These are phyloP conservation scores for Venturia effusa DNA, from an alignment of 2,329 filamentous ascomycete species.

Conservation along the genomic window DNA sequence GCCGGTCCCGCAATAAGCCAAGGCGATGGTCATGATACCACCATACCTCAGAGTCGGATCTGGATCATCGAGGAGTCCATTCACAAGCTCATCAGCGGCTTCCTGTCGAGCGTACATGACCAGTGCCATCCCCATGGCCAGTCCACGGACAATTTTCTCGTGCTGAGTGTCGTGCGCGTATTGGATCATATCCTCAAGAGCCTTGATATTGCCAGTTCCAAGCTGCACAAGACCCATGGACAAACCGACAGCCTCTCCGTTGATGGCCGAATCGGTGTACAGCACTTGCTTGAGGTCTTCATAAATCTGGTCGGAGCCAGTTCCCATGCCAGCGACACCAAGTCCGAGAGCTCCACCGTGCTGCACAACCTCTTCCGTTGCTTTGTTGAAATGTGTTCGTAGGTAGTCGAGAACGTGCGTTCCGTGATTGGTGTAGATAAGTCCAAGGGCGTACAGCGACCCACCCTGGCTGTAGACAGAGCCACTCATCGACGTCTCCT, in stretches of 20 bases:
- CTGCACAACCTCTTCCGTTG: slow-evolving; percentile 86
- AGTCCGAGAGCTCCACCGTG: slow-evolving; percentile 92
- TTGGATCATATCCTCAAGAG: slow-evolving; percentile 90
- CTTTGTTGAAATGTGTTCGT: slow-evolving; percentile 60
- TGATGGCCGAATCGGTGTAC: slow-evolving; percentile 88
- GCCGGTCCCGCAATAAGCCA: slow-evolving; percentile 93
- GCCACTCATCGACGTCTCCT: slow-evolving; percentile 62
- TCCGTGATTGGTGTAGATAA: slow-evolving; percentile 96
- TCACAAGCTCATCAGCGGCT: slow-evolving; percentile 86
- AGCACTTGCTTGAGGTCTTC: slow-evolving; percentile 82
- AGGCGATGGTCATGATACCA: slow-evolving; percentile 95
- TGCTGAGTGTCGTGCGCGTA: slow-evolving; percentile 97
- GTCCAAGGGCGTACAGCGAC: slow-evolving; percentile 84
- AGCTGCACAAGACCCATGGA: slow-evolving; percentile 98
- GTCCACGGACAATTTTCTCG: slow-evolving; percentile 95
- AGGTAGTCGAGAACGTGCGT: slow-evolving; percentile 79
- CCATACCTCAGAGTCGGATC: slow-evolving; percentile 91
- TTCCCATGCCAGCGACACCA: slow-evolving; percentile 96
- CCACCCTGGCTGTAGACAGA: slow-evolving; percentile 95
- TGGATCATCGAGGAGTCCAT: slow-evolving; percentile 83
- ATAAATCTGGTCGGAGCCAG: slow-evolving; percentile 80
- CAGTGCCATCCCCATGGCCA: slow-evolving; percentile 91
- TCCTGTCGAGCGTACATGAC: slow-evolving; percentile 98
- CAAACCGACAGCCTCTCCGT: slow-evolving; percentile 90
- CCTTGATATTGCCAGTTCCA: slow-evolving; percentile 89